Evolutionary conservation across 225 moss, liverwort and hornwort genomes (phyloP).

Genomic region (Climacium dendroides): DNA sequence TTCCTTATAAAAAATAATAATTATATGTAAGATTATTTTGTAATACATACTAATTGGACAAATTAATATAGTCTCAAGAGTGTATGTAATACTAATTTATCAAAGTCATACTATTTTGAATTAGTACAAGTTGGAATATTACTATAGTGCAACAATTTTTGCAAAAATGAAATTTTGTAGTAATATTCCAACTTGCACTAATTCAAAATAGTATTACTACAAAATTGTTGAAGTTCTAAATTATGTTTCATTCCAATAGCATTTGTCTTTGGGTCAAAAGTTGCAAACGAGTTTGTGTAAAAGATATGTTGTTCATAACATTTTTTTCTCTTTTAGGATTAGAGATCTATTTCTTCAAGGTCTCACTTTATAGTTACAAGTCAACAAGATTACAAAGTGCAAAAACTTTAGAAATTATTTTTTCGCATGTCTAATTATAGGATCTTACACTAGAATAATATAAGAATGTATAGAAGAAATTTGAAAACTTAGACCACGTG

Average conservation of each 20-base stretch:
- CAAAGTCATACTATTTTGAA: not conserved
- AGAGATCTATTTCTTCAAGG: not conserved
- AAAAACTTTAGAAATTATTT: not conserved
- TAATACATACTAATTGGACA: accelerated
- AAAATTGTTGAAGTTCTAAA: not conserved
- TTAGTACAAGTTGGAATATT: not conserved
- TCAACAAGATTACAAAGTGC: not conserved
- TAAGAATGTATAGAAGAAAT: not conserved
- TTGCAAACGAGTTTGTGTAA: not conserved
- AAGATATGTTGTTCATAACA: not conserved
- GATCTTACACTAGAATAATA: not conserved
- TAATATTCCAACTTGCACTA: too few relatives aligned
- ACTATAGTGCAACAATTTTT: not conserved
- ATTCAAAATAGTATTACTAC: too few relatives aligned
- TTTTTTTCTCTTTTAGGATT: not conserved
- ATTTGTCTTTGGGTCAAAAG: not conserved
- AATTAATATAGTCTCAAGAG: not conserved
- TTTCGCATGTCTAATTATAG: not conserved
- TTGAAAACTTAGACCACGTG: not conserved
- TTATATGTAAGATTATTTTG: not conserved
- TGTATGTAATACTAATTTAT: accelerated
- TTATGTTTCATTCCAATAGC: not conserved
- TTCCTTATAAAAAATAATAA: not conserved
- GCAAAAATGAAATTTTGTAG: not conserved
- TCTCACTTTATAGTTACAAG: not conserved